phyloP scores from a whole-genome alignment of 176 grass and related monocot genomes.

The Poa annua region DNA sequence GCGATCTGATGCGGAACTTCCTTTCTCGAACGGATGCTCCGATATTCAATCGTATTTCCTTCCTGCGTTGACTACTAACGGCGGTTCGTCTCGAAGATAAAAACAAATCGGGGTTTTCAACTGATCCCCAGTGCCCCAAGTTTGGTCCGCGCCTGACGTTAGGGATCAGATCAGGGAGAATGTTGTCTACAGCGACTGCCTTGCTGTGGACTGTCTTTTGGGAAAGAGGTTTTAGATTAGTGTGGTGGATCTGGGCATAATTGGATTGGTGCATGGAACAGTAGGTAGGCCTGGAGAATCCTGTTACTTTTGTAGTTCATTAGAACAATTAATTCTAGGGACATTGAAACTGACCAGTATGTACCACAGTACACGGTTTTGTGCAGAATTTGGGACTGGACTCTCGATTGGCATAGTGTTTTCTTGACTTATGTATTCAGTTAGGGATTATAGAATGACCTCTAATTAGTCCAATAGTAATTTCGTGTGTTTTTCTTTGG shows the following conservation, averaged over 20 bases:
- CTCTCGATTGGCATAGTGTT: background rate
- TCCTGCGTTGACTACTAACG: background rate
- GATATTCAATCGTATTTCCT: background rate
- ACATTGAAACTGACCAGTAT: background rate
- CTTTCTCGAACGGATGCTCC: background rate
- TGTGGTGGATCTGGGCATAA: background rate
- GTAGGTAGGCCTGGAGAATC: background rate
- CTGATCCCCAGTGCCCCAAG: background rate
- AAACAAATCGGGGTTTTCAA: background rate
- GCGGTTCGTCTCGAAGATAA: background rate
- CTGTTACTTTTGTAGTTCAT: background rate
- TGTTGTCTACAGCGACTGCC: background rate
- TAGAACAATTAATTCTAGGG: background rate
- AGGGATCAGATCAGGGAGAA: background rate
- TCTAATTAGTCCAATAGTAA: background rate
- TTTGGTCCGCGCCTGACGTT: conserved; percentile 7
- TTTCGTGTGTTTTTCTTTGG: background rate
- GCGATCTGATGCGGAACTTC: background rate
- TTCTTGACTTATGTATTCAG: background rate
- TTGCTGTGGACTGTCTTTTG: background rate
- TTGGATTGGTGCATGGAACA: background rate
- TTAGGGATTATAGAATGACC: conserved; percentile 7
- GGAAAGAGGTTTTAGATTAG: background rate
- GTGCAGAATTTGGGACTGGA: background rate
- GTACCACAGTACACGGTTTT: background rate